Evolutionary conservation across 2,329 filamentous ascomycete genomes (phyloP).

Genomic region (Fusarium compactum): DNA sequence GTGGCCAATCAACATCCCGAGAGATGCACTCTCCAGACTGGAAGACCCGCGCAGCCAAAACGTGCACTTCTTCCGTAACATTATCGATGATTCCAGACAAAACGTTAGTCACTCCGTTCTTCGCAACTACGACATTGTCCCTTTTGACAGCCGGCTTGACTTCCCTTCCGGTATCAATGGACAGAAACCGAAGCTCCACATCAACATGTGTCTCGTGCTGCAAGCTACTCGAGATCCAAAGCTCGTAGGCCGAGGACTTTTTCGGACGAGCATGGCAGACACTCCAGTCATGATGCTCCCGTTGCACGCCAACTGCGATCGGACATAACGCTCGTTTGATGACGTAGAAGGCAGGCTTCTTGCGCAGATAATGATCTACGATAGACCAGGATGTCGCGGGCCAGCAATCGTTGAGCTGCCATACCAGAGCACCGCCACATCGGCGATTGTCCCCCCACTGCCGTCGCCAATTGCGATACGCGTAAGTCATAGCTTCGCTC

Average conservation of each 20-base stretch:
- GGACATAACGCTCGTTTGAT: not conserved
- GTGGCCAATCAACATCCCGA: constrained; percentile 67
- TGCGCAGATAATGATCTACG: not conserved
- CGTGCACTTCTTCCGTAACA: not conserved
- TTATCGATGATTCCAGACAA: not conserved
- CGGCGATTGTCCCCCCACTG: constrained; percentile 65
- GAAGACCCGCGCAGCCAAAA: not conserved
- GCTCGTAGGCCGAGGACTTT: not conserved
- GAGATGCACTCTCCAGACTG: not conserved
- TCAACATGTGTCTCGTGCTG: not conserved
- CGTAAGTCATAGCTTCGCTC: constrained; percentile 63
- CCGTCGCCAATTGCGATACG: constrained; percentile 69
- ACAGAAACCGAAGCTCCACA: not conserved
- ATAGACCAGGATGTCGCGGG: constrained; percentile 5
- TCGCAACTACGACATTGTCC: not conserved
- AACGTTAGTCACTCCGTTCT: not conserved
- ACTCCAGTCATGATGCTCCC: constrained; percentile 2
- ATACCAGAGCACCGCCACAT: constrained; percentile 74
- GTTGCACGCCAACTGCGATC: not conserved
- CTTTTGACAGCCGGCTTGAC: not conserved
- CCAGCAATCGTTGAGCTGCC: constrained; percentile 76
- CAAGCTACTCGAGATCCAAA: not conserved
- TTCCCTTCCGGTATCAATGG: not conserved
- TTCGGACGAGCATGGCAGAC: not conserved
- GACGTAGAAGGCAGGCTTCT: not conserved